Base-by-base conservation (phyloP, 2,329 filamentous ascomycete species). In the Pseudogymnoascus sp. region DNA sequence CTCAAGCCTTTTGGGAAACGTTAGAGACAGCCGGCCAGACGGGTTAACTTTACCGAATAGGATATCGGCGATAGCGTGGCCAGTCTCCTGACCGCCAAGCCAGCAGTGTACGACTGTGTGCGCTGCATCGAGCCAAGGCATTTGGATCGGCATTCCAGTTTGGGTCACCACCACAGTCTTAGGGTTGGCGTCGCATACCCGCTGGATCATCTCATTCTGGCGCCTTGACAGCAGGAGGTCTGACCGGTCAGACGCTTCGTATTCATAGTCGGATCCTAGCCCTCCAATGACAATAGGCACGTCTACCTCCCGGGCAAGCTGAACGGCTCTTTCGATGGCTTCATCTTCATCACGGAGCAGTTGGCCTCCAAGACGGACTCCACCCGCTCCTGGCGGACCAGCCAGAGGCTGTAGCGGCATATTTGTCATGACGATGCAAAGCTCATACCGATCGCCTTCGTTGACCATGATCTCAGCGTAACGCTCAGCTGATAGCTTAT, bases 1-100 rank as follows among this genome's bases (percentile, higher is more conserved):
- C 66, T 82, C 76, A 5, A 79, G 68, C 10, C 74, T 73, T 37
- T 72, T 73, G 0, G 83, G 83, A 1, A 81, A 71, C 67, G 81
- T 81, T 63, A 78, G 82, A 39, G 76, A 77, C 4, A 68, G 67
- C 2, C 63, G 61, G 7, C 48, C 45, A 15, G 59, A 57, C 3
- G 82, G 82, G 70, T 83, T 83, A 62, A 80, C 76, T 56, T 75
- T 75, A 56, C 82, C 82, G 65, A 80, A 85, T 21, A 85, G 75
- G 12, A 85, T 74, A 65, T 84, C 81, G 5, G 77, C 77, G 5
- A 33, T 33, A 12, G 30, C 30, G 13, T 33, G 30, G 12, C 30
- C 30, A 12, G 30, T 33, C 30, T 33, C 30, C 30, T 33, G 30
- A 10, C 30, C 30, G 30, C 30, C 30, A 12, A 33, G 10, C 30